phyloP scores from a whole-genome alignment of 202 grass and related monocot species.

The Musa balbisiana region DNA sequence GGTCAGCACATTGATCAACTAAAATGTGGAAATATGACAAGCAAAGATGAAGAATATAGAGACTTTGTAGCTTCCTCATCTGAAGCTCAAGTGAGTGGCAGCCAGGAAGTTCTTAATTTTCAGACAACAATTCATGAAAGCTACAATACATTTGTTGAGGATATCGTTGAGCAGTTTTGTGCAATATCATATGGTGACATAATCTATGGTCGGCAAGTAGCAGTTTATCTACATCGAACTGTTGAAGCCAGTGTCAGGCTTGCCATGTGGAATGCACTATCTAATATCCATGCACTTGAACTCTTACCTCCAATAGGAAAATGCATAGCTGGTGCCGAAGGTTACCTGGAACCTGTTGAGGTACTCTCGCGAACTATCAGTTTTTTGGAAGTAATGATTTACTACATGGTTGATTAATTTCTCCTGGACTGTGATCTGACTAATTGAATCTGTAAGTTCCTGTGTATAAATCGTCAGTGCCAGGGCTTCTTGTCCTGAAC shows the following conservation, averaged over 20 bases:
- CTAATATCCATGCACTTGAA: slow-evolving; percentile 64
- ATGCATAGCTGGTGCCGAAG: slow-evolving; percentile 50
- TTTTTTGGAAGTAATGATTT: slow-evolving; percentile 9
- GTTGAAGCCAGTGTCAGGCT: slow-evolving; percentile 53
- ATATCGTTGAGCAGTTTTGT: slow-evolving; percentile 73
- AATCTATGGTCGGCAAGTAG: slow-evolving; percentile 76
- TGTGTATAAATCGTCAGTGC: neutral
- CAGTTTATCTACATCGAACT: slow-evolving; percentile 71
- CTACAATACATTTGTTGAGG: slow-evolving; percentile 80
- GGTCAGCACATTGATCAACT: slow-evolving; percentile 37
- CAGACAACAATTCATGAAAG: slow-evolving; percentile 73
- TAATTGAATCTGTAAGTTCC: neutral
- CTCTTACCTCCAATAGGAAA: slow-evolving; percentile 67
- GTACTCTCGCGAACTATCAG: slow-evolving; percentile 32
- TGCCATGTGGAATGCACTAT: slow-evolving; percentile 65
- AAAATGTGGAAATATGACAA: slow-evolving; percentile 19
- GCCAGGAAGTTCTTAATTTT: slow-evolving; percentile 54
- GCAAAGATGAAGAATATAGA: slow-evolving; percentile 21
- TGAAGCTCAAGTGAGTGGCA: slow-evolving; percentile 19
- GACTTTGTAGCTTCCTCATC: slow-evolving; percentile 12
- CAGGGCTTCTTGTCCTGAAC: neutral
- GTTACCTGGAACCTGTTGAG: slow-evolving; percentile 87
- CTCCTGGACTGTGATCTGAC: slow-evolving; percentile 7
- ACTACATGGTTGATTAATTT: neutral
- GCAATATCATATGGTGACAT: slow-evolving; percentile 76